phyloP scores from a whole-genome alignment of 352 stramenopile genomes.

The Nothophytophthora sp. region DNA sequence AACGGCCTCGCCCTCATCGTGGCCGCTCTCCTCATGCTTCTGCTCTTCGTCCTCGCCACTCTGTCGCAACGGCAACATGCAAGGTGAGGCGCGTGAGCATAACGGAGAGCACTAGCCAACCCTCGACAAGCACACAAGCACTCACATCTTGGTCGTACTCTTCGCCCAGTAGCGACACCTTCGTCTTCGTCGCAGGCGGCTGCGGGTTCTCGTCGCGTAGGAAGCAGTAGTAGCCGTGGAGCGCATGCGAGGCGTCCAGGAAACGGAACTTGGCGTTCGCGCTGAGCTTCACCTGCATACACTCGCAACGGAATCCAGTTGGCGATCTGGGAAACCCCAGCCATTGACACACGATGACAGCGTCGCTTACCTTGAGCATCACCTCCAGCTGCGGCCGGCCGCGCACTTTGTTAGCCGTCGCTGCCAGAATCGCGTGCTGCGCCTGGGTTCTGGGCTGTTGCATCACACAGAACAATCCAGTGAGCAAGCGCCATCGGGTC shows the following conservation, averaged over 20 bases:
- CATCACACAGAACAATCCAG: not conserved
- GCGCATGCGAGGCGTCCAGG: conserved; percentile 22
- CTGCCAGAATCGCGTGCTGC: conserved; percentile 40
- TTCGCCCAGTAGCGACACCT: conserved; percentile 31
- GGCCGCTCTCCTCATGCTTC: not conserved
- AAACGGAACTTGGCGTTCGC: conserved; percentile 41
- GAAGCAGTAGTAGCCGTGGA: conserved; percentile 53
- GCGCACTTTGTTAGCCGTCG: conserved; percentile 47
- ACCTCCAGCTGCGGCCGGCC: conserved; percentile 42
- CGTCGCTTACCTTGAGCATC: conserved; percentile 37
- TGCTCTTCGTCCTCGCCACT: conserved; percentile 14
- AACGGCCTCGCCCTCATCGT: too few relatives aligned
- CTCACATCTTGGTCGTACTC: conserved; percentile 43
- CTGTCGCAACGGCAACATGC: conserved; percentile 1
- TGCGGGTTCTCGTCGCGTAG: conserved; percentile 40
- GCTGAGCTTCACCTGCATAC: conserved; percentile 36
- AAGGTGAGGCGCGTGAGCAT: not conserved
- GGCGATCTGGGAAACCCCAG: not conserved
- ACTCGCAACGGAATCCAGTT: conserved; percentile 1
- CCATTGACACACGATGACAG: not conserved
- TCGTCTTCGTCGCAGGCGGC: not conserved
- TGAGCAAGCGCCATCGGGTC: too few relatives aligned
- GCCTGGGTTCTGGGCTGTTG: conserved; percentile 43
- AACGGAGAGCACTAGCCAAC: conserved; percentile 2
- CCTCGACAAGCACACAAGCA: not conserved